Evolutionary conservation across 768 basidiomycete species (phyloP), one percentile per base, ranked within the genome.

Genomic region (Suillus subaureus): DNA sequence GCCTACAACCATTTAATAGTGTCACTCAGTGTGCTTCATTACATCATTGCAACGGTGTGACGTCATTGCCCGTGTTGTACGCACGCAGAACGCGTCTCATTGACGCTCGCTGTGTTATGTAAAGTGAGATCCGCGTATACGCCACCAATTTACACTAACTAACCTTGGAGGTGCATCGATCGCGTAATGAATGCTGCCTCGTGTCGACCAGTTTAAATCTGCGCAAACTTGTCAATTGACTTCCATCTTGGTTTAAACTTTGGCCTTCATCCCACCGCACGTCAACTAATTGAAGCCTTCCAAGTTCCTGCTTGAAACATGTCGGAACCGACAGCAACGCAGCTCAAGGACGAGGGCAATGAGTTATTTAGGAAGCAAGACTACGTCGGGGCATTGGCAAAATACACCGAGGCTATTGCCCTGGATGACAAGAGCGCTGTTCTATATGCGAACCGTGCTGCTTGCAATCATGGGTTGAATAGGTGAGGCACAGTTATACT

Each of bases 381-480:
- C 26, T 81, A 77, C 66, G 61, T 65, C 23, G 75, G 69, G 12
- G 83, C 82, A 5, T 75, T 78, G 55, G 54, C 71, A 13, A 83
- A 82, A 62, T 84, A 82, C 67, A 73, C 79, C 3, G 74, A 79
- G 62, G 83, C 83, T 16, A 82, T 84, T 68, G 72, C 74, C 51
- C 70, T 75, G 61, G 76, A 80, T 52, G 75, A 75, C 13, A 69
- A 71, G 23, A 81, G 81, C 69, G 79, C 82, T 1, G 70, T 84
- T 11, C 70, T 83, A 21, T 81, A 79, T 67, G 77, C 79, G 23
- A 84, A 84, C 69, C 79, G 83, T 16, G 81, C 83, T 7, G 83
- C 81, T 18, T 77, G 77, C 61, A 70, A 70, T 51, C 66, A 81
- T 43, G 71, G 71, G 0, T 67, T 82, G 72, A 78, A 79, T 62